These are phyloP conservation scores for Xylaria venustula DNA, from an alignment of 495 filamentous ascomycete species.

Conservation along the genomic window DNA sequence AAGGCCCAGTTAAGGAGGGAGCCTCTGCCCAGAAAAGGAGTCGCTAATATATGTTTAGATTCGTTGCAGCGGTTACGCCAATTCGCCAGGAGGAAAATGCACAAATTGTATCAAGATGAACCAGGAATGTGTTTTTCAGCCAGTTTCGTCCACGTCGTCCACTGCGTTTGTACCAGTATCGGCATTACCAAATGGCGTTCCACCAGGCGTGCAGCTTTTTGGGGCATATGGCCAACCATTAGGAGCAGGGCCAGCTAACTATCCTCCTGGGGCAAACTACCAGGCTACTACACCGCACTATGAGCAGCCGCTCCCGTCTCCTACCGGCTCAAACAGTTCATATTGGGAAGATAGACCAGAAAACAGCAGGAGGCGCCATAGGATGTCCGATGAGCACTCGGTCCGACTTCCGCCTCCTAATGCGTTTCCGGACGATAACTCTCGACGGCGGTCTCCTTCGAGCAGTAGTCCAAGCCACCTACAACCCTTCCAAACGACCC, in stretches of 20 bases:
- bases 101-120: slow-evolving; percentile 51
- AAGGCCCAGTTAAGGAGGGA: background rate
- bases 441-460: slow-evolving; percentile 45
- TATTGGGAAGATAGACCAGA: slow-evolving; percentile 30
- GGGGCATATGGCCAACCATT: slow-evolving; percentile 52
- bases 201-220: slow-evolving; percentile 47
- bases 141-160: slow-evolving; percentile 45
- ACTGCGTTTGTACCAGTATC: slow-evolving; percentile 51
- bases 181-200: slow-evolving; percentile 45
- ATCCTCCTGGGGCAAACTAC: slow-evolving; percentile 25
- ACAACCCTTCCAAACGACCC: slow-evolving; percentile 19
- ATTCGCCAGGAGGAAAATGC: slow-evolving; percentile 49
- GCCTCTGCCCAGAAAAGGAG: background rate
- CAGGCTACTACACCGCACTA: slow-evolving; percentile 31
- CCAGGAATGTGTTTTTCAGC: slow-evolving; percentile 53
- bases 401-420: slow-evolving; percentile 46
- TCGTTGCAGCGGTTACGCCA: slow-evolving; percentile 53
- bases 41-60: slow-evolving; percentile 32
- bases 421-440: slow-evolving; percentile 43
- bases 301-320: slow-evolving; percentile 34
- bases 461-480: slow-evolving; percentile 41
- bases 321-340: slow-evolving; percentile 28
- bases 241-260: slow-evolving; percentile 25
- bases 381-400: slow-evolving; percentile 40
- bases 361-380: slow-evolving; percentile 30